Evolutionary conservation across 2,329 filamentous ascomycete species (phyloP), one percentile per base, ranked within the genome.

Genomic region (Xylariaceae sp.): DNA sequence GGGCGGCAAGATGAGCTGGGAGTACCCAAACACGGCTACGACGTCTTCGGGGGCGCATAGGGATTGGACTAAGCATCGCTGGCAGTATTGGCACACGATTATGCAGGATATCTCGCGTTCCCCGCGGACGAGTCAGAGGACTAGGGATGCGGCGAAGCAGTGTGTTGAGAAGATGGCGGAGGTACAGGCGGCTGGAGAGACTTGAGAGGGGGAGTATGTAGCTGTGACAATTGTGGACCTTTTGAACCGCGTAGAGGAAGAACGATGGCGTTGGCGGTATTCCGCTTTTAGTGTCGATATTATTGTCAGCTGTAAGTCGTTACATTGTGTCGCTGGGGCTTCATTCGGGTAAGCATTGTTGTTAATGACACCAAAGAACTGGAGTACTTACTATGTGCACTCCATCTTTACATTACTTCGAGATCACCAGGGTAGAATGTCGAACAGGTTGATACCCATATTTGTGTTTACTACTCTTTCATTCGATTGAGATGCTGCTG

Each of bases 1-100:
- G n/a, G 58, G 61, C 17, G 56, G 58, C 18, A 10, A 11, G n/a
- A 63, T 60, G 61, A 49, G 50, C 48, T 61, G 61, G 61, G 61
- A 63, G 42, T 54, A 61, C 37, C 56, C 61, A 9, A 56, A 59
- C 45, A 61, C 52, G 11, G 56, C 50, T 42, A 61, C 61, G 13
- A 55, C 56, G 15, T 63, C 56, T 30, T 30, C 23, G 50, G 58
- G 58, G 6, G 34, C 34, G 13, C 56, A 59, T 23, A 63, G 59
- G 42, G 58, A 58, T 17, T 63, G 61, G 61, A 61, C 56, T 30
- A 52, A 53, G 48, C 55, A 44, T 13, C 61, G 61, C 10, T 63
- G 61, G 61, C 48, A 55, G 7, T 61, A 54, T 45, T 63, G 61
- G 61, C 58, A 53, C 10, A 61, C 59, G 23, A 42, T 51, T 30